Base-by-base conservation (phyloP, 164 flowering plant genomes). In the Warburgia ugandensis region DNA sequence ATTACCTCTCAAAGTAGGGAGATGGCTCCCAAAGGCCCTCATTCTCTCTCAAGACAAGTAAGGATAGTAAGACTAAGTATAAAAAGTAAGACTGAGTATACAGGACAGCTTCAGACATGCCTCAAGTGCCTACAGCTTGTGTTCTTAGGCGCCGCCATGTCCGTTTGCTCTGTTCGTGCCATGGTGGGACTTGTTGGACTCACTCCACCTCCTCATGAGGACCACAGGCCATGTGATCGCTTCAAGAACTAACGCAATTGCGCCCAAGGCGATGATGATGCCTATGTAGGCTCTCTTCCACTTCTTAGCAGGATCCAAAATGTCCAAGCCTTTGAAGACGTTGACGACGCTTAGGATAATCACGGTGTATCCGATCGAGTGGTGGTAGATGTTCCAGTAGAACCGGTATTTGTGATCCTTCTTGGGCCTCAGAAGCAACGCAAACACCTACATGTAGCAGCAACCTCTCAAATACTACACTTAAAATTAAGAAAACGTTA, bases 381-480 rank as follows among this genome's bases (percentile, higher is more conserved):
- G 80, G 62, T 86, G 95, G 73, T 86, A 86, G 25, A 81, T 61
- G 65, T 78, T 83, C 95, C 95, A 86, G 64, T 76, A 83, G 11
- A 75, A 19, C 58, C 95, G 69, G 70, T 58, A 73, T 53, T 86
- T 86, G 83, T 86, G 84, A 50, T 86, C 89, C 56, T 70, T 70
- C 67, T 81, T 76, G 0, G 95, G 95, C 73, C 95, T 84, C 63
- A 83, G 51, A 41, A 83, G 78, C 79, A 86, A 38, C 5, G 92
- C 95, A 64, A 86, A 81, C 44, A 81, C 71, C 92, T 83, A 31
- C 45, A 52, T 5, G 11, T 13, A 6, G 31, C 17, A 7, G 45
- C 41, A 13, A 12, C 41, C 14, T 16, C 41, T 14, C 8, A 36
- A 36, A 36, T 36, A 17, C n/a, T 11, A 11, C 39, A 7, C 4